phyloP scores from a whole-genome alignment of 768 basidiomycete species.

The Jaapia argillacea region DNA sequence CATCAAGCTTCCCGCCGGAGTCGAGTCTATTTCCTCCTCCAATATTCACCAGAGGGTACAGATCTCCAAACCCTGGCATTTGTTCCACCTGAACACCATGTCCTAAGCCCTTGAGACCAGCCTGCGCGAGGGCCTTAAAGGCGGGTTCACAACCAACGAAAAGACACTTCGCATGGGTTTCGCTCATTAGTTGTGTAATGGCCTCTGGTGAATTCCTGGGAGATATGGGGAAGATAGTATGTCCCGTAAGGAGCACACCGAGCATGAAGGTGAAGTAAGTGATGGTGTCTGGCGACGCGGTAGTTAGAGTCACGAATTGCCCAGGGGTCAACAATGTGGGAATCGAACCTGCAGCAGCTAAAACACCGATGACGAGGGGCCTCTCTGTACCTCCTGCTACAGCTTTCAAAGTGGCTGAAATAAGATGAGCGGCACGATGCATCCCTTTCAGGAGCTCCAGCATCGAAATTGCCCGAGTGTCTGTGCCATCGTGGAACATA shows the following conservation, averaged over 20 bases:
- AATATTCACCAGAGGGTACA: constrained; percentile 6
- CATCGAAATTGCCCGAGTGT: not conserved
- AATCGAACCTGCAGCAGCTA: not conserved
- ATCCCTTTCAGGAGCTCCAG: not conserved
- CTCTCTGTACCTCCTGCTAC: not conserved
- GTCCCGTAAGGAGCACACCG: constrained; percentile 31
- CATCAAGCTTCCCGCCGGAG: not conserved
- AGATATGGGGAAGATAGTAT: constrained; percentile 26
- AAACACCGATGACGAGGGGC: not conserved
- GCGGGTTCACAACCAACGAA: constrained; percentile 15
- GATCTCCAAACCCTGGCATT: constrained; percentile 12
- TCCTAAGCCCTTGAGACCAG: not conserved
- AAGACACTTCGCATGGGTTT: constrained; percentile 19
- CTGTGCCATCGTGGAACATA: not conserved
- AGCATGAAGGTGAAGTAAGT: constrained; percentile 21
- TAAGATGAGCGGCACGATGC: not conserved
- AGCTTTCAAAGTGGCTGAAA: not conserved
- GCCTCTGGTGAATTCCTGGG: constrained; percentile 35
- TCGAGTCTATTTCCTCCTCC: not conserved
- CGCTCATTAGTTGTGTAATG: constrained; percentile 13
- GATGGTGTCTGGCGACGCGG: constrained; percentile 19
- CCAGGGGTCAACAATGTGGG: not conserved
- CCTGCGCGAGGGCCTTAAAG: constrained; percentile 6
- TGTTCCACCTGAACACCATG: too few relatives aligned
- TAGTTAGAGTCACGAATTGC: not conserved